Base-by-base conservation (phyloP, 345 rosid genomes). In the Cochlearia excelsa region DNA sequence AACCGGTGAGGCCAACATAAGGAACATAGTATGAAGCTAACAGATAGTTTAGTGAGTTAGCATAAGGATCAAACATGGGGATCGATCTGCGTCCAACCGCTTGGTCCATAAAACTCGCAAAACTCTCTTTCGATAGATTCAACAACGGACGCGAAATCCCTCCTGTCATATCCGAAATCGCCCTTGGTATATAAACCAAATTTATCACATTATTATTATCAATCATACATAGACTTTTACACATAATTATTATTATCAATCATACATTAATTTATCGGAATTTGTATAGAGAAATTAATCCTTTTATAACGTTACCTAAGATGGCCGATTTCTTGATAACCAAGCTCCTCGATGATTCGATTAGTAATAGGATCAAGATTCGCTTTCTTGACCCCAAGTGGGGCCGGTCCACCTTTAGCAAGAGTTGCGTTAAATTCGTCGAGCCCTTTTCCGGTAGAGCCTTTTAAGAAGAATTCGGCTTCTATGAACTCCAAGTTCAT, bases 1-100 rank as follows among this genome's bases (percentile, higher is more conserved):
- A 90, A 44, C 88, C 90, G 0, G 47, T 74, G 9, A 87, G 80
- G 7, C 95, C 93, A 30, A 84, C 86, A 5, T 87, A 83, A 48
- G 95, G 97, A 45, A 86, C 49, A 8, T 73, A 30, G 42, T 87
- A 90, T 1, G 74, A 41, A 5, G 88, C 86, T 57, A 90, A 57
- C 27, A 86, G 71, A 78, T 55, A 87, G 70, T 83, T 79, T 68
- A 61, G 23, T 2, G 83, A 28, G 57, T 73, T 74, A 9, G 44
- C 51, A 51, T 87, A 90, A 9, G 95, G 88, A 33, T 90, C 72
- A 30, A 87, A 84, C 50, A 73, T 85, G 10, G 97, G 97, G 11
- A 45, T 7, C 46, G 84, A 34, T 46, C 52, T 48, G 27, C 60
- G 62, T 5, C 90, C 95, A 26, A 75, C 57, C 0, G 92, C 90